Evolutionary conservation across 805 yeast genomes (phyloP).

Genomic region (Lipomyces chichibuensis): DNA sequence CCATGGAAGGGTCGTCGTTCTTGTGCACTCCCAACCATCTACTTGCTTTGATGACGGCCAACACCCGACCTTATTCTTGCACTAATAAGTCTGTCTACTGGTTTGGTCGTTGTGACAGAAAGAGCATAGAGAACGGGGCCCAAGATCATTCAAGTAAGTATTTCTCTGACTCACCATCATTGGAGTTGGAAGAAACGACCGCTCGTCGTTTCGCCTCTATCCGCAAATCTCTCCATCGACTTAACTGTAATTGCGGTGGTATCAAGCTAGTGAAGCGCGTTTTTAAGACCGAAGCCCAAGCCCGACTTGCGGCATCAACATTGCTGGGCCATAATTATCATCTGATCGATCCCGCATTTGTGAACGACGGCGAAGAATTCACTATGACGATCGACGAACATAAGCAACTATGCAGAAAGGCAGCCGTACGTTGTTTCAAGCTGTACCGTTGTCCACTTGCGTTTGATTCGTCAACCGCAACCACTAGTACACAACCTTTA

Average conservation of each 20-base stretch:
- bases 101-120: background rate
- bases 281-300: background rate
- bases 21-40: background rate
- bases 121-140: background rate
- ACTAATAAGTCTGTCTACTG: background rate
- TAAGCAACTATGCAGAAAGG: background rate
- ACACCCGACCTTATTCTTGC: background rate
- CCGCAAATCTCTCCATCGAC: background rate
- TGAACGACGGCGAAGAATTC: background rate
- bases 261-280: background rate
- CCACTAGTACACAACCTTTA: background rate
- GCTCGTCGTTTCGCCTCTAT: background rate
- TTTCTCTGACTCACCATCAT: background rate
- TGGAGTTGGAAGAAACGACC: background rate
- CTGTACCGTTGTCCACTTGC: background rate
- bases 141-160: background rate
- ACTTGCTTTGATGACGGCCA: background rate
- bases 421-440: background rate
- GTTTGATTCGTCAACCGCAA: background rate
- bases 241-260: background rate
- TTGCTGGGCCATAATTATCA: background rate
- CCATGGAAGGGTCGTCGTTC: background rate
- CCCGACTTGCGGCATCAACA: background rate
- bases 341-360: background rate
- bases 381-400: background rate